These are phyloP conservation scores for Barbatosphaeria neglecta DNA, from an alignment of 495 filamentous ascomycete species.

Conservation along the genomic window DNA sequence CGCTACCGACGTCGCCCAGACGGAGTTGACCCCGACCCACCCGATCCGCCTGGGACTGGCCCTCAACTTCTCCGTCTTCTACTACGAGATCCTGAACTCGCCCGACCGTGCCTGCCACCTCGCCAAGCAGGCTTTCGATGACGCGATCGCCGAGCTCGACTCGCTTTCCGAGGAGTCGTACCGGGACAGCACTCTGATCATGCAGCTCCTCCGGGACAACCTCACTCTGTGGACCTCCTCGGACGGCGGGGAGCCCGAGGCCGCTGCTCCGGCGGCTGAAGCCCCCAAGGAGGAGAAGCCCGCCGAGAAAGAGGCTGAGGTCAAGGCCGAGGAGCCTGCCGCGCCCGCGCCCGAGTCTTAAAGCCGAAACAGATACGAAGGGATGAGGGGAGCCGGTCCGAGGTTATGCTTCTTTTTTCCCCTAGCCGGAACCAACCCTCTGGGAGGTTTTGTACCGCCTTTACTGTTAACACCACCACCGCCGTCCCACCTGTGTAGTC, in stretches of 20 bases:
- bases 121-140: constrained; percentile 98
- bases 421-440: neutral
- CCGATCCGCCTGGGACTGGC: constrained; percentile 97
- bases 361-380: neutral
- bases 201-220: constrained; percentile 99
- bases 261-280: constrained; percentile 34
- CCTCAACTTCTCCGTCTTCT: constrained; percentile 99
- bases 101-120: constrained; percentile 98
- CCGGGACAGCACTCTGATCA: constrained; percentile 99
- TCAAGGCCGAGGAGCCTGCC: constrained; percentile 38
- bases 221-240: constrained; percentile 98
- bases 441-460: neutral
- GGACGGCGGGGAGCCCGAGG: constrained; percentile 75
- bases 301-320: constrained; percentile 40
- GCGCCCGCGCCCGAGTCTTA: constrained; percentile 18
- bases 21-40: constrained; percentile 94
- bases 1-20: constrained; percentile 96
- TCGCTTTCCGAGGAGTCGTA: constrained; percentile 98
- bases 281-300: constrained; percentile 56
- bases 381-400: neutral
- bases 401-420: neutral
- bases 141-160: constrained; percentile 98
- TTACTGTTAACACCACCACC: no score
- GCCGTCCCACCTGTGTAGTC: neutral
- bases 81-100: constrained; percentile 99